Base-by-base conservation (phyloP, 2,329 filamentous ascomycete species). In the Aspergillus hortae region DNA sequence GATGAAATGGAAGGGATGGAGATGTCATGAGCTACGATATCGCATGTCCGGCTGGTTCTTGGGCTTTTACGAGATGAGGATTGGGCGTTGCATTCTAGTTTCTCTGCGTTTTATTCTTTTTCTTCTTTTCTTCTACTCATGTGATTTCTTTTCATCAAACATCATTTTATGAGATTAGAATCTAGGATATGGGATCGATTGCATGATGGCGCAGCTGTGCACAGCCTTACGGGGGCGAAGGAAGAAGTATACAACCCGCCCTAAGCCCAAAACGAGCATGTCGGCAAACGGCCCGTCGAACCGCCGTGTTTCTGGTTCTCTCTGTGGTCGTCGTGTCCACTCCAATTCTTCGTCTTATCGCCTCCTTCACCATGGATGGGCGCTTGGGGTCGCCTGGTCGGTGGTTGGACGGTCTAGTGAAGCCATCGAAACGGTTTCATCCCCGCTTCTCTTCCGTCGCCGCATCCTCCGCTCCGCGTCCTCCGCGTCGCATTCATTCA, bases 1-100 rank as follows among this genome's bases (percentile, higher is more conserved):
- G 75, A 77, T 44, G 75, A 77, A 27, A 70, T 73, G 46, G 75
- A 78, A 50, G 74, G 72, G 14, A 77, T 78, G 73, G 76, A 78
- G 54, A 62, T 73, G 17, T 68, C 67, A 53, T 70, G 58, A 68
- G 44, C n/a, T 25, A 15, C 17, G 44, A 45, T 49, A 30, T 30
- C 27, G 27, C 27, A 30, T 30, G 27, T 30, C 27, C 27, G 27
- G 27, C 27, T 30, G 54, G 47, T 49, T 55, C 49, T 41, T 57
- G 55, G 52, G 53, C 15, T 48, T 43, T 25, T 43, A 25, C 38
- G 40, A 7, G 11, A 21, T 23, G 15, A 42, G 40, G 40, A 42
- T 21, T 19, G 40, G 40, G 40, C 40, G 35, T 17, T 15, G 35
- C 17, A 42, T 42, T 23, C 6, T 48, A 32, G 35, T 49, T 45